Evolutionary conservation across 2,329 filamentous ascomycete species (phyloP).

Genomic region (Aspergillus ibericus): DNA sequence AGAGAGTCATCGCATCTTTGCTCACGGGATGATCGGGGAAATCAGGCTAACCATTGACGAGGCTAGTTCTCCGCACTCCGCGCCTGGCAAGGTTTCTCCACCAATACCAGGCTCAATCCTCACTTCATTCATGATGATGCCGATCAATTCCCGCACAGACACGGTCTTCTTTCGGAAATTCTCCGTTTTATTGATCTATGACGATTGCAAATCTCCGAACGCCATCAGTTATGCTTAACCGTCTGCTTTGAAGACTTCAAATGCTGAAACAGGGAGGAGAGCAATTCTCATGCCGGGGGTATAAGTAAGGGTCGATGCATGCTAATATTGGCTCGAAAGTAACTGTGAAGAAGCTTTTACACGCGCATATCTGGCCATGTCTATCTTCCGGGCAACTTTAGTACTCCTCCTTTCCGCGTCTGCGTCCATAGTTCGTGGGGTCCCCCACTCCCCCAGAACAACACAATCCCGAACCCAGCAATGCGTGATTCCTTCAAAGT

Average conservation of each 20-base stretch:
- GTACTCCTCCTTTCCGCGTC: neutral
- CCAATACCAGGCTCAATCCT: conserved; percentile 3
- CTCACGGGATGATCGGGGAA: neutral
- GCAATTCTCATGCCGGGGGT: neutral
- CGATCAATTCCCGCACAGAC: neutral
- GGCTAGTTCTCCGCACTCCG: neutral
- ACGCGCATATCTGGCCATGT: neutral
- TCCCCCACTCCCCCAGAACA: neutral
- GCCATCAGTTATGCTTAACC: neutral
- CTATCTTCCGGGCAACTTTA: neutral
- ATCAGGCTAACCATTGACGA: neutral
- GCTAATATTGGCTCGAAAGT: neutral
- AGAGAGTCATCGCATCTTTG: no score
- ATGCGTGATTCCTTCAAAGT: conserved; percentile 23
- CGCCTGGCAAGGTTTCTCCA: conserved; percentile 8
- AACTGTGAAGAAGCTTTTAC: no score
- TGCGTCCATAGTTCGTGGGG: neutral
- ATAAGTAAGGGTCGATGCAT: neutral
- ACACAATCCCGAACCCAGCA: conserved; percentile 4
- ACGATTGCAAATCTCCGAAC: neutral
- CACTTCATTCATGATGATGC: neutral
- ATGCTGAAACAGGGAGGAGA: neutral
- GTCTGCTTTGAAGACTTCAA: neutral
- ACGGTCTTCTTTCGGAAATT: neutral
- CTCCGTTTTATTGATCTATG: neutral